phyloP scores from a whole-genome alignment of 2,329 filamentous ascomycete genomes.

The Monosporascus cannonballus region DNA sequence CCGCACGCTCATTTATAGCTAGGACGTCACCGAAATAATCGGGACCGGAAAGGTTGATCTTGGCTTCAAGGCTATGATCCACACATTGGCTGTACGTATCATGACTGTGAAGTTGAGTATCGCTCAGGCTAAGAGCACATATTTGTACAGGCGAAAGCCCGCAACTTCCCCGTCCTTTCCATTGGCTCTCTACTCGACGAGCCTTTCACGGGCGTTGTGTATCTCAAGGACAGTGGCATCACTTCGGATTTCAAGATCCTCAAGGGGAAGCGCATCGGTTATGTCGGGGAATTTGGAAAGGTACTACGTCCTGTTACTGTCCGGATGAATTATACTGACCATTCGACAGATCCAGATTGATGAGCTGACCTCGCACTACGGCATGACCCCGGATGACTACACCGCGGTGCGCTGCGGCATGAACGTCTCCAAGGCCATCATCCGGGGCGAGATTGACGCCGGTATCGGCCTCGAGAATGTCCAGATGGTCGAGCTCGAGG shows the following conservation, averaged over 20 bases:
- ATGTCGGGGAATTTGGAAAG: slow-evolving; percentile 75
- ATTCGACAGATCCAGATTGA: slow-evolving; percentile 63
- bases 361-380: slow-evolving; percentile 72
- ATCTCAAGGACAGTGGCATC: slow-evolving; percentile 69
- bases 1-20: slow-evolving; percentile 3
- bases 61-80: slow-evolving; percentile 81
- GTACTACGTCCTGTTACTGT: not conserved
- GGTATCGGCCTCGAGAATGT: slow-evolving; percentile 75
- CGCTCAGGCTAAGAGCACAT: slow-evolving; percentile 1
- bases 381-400: slow-evolving; percentile 67
- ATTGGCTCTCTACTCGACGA: slow-evolving; percentile 73
- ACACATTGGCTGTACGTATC: slow-evolving; percentile 60
- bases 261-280: slow-evolving; percentile 71
- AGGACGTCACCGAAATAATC: slow-evolving; percentile 79
- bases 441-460: slow-evolving; percentile 65
- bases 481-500: slow-evolving; percentile 76
- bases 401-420: slow-evolving; percentile 73
- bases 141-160: slow-evolving; percentile 58
- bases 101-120: not conserved
- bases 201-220: slow-evolving; percentile 73
- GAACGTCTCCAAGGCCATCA: slow-evolving; percentile 75
- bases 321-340: not conserved
- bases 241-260: slow-evolving; percentile 69
- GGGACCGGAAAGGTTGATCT: slow-evolving; percentile 70
- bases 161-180: slow-evolving; percentile 65